Evolutionary conservation across 345 rosid genomes (phyloP), one percentile per base, ranked within the genome.

Genomic region (Noccaea bulbosa): DNA sequence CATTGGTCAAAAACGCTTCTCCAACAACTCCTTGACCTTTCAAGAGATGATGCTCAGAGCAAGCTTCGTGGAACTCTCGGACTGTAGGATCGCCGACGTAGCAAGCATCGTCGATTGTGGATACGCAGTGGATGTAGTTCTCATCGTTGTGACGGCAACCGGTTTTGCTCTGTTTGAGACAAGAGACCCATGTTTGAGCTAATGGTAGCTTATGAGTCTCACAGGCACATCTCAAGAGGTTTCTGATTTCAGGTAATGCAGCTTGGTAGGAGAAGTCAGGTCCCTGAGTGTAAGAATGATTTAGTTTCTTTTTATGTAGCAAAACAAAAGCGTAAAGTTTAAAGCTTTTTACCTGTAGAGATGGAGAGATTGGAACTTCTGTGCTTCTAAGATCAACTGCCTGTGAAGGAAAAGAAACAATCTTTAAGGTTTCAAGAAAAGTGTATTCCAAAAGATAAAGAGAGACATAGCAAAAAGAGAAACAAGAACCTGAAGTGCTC

Each of bases 21-120:
- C 99, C 99, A 6, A 79, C 95, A 57, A 94, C 85, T 38, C 97
- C 97, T 76, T 94, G 93, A 61, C 99, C 97, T 81, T 88, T 89
- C 38, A 94, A 79, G 54, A 94, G 83, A 84, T 94, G 99, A 73
- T 94, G 90, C 82, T 89, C 99, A 5, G 96, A 94, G 81, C 97
- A 94, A 54, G 95, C 97, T 76, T 89, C 95, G 3, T 86, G 97
- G 78, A 94, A 94, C 38, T 72, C 82, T 60, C 70, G 81, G 70
- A 88, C 77, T 9, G 56, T 69, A 44, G 87, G 82, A 70, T 94
- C 88, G 15, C 79, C 83, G 4, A 89, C 70, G 55, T 81, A 82
- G 80, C 95, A 94, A 64, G 91, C 92, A 67, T 79, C 80, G 65
- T 94, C 96, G 1, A 89, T 80, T 5, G 99, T 89, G 44, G 99